phyloP scores from a whole-genome alignment of 2,329 filamentous ascomycete genomes.

The Cladosporium cucumerinum region DNA sequence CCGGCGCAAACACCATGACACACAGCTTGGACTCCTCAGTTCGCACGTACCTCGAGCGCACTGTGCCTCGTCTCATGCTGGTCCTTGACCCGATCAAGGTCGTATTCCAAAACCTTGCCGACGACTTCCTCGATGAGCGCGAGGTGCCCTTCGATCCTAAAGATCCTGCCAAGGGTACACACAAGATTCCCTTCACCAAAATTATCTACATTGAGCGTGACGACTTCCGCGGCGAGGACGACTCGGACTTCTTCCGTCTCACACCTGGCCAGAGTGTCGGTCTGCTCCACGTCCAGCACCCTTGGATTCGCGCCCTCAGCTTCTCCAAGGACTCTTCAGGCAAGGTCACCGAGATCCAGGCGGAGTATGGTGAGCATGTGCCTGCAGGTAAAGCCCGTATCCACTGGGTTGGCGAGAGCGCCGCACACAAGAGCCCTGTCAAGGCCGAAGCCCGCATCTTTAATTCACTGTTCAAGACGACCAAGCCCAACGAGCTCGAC shows the following conservation, averaged over 20 bases:
- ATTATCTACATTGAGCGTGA: slow-evolving; percentile 80
- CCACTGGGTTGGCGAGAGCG: slow-evolving; percentile 79
- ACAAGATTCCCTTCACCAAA: slow-evolving; percentile 64
- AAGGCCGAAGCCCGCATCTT: slow-evolving; percentile 73
- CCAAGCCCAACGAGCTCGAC: slow-evolving; percentile 70
- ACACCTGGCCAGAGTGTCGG: slow-evolving; percentile 72
- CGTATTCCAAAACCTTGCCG: slow-evolving; percentile 73
- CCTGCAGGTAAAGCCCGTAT: slow-evolving; percentile 56
- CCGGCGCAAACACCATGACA: slow-evolving; percentile 74
- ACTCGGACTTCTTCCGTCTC: slow-evolving; percentile 72
- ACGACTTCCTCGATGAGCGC: slow-evolving; percentile 63
- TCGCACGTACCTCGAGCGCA: slow-evolving; percentile 79
- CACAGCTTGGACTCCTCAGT: slow-evolving; percentile 81
- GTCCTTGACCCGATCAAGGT: slow-evolving; percentile 82
- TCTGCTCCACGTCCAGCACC: slow-evolving; percentile 66
- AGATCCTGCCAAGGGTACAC: slow-evolving; percentile 63
- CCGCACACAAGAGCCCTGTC: slow-evolving; percentile 57
- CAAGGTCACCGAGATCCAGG: slow-evolving; percentile 65
- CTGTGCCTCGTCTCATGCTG: slow-evolving; percentile 84
- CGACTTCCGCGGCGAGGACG: slow-evolving; percentile 72
- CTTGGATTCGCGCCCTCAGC: slow-evolving; percentile 61
- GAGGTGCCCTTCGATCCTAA: slow-evolving; percentile 79
- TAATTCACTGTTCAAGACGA: slow-evolving; percentile 80
- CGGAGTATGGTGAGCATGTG: slow-evolving; percentile 64
- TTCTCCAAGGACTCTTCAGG: slow-evolving; percentile 65